Base-by-base conservation (phyloP, 2,329 filamentous ascomycete genomes). In the Pseudogymnoascus sp. region DNA sequence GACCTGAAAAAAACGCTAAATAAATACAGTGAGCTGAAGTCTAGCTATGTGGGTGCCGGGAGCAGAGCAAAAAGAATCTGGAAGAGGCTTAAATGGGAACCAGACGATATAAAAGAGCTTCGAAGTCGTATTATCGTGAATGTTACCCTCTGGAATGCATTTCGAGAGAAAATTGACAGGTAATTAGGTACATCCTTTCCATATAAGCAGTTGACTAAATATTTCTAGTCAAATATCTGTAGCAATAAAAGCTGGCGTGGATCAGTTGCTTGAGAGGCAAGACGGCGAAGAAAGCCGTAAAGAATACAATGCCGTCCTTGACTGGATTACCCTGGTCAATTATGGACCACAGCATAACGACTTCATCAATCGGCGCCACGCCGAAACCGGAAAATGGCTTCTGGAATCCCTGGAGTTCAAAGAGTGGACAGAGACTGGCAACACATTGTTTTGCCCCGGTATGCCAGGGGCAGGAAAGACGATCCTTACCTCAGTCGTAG, bases 391-490 rank as follows among this genome's bases (percentile, higher is more conserved):
- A n/a, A 26, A 62, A 28, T 63, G 61, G 61, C 48, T 63, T n/a
- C 12, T 63, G 3, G 30, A 62, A 12, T 61, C 60, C 7, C n/a
- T 3, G 7, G 39, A 60, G 28, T 63, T 55, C 33, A n/a, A 62
- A 26, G 19, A 52, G 10, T 63, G 61, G 61, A 10, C 57, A 15
- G 55, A 39, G 19, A 59, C 37, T 0, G 28, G 62, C 0, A 63
- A 64, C 0, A 75, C 68, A 0, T 62, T 81, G 0, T 79, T 77
- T 63, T 81, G 76, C 61, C 72, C 71, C 1, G 76, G 77, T 0
- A 75, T 77, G 10, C 76, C 76, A 0, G 77, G 78, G 2, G 74
- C 76, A 0, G 77, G 78, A 1, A 81, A 80, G 64, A 80, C 77
- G 0, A 76, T 78, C 2, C 58, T 77, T 0, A 66, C 74, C 0